phyloP scores from a whole-genome alignment of 768 basidiomycete species.

The Hericium coralloides region DNA sequence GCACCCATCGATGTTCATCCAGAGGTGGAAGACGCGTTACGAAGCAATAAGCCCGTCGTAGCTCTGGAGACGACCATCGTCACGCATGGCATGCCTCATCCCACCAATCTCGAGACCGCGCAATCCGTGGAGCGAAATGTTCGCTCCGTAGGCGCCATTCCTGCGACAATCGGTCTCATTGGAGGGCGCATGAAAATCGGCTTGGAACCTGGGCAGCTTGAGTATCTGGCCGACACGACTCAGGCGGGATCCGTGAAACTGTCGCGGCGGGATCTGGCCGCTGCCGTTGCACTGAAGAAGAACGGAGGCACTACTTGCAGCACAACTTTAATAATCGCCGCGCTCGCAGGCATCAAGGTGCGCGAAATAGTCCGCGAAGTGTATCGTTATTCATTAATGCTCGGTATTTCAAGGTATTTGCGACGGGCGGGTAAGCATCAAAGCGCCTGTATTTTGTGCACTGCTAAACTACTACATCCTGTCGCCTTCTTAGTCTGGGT shows the following conservation, averaged over 20 bases:
- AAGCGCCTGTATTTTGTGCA: not conserved
- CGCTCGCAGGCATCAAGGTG: constrained; percentile 82
- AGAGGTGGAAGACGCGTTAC: constrained; percentile 78
- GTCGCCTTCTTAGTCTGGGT: constrained; percentile 44
- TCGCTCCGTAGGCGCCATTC: constrained; percentile 65
- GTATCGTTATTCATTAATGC: constrained; percentile 9
- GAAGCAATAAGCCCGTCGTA: constrained; percentile 58
- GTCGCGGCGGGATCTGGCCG: constrained; percentile 73
- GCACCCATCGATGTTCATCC: constrained; percentile 59
- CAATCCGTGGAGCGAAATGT: constrained; percentile 66
- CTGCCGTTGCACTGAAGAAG: constrained; percentile 54
- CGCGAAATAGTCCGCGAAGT: not conserved
- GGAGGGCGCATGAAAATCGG: constrained; percentile 84
- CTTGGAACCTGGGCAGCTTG: constrained; percentile 53
- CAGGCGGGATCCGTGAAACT: constrained; percentile 44
- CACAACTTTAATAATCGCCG: constrained; percentile 64
- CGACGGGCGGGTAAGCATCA: constrained; percentile 75
- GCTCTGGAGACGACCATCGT: constrained; percentile 90
- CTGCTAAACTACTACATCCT: not conserved
- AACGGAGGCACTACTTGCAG: constrained; percentile 80
- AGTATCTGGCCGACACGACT: constrained; percentile 49
- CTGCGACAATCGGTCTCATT: constrained; percentile 86
- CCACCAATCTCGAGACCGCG: constrained; percentile 65
- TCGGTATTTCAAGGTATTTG: constrained; percentile 51
- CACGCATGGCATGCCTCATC: constrained; percentile 87